phyloP scores from a whole-genome alignment of 164 flowering plant genomes.

The Stephania cephalantha region DNA sequence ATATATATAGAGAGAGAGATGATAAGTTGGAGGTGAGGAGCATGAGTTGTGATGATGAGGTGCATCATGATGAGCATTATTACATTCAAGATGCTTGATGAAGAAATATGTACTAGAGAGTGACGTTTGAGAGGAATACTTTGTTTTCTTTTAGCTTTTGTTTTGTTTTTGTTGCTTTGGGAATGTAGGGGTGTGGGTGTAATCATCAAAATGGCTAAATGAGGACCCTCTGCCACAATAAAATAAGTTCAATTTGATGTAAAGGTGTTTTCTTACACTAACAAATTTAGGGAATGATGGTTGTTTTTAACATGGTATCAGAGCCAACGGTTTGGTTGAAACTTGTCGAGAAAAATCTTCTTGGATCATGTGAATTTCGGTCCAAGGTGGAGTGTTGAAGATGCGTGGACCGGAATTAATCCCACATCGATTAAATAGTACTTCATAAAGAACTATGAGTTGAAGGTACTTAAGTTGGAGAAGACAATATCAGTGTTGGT shows the following conservation, averaged over 20 bases:
- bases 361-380: too few relatives aligned
- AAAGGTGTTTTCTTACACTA: not conserved
- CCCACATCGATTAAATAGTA: too few relatives aligned
- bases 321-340: too few relatives aligned
- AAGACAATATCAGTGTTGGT: too few relatives aligned
- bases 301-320: too few relatives aligned
- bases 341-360: too few relatives aligned
- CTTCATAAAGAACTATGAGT: too few relatives aligned
- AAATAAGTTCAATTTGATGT: not conserved
- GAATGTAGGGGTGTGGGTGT: not conserved
- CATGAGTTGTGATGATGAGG: conserved; percentile 2
- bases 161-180: not conserved
- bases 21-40: not conserved
- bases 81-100: not conserved
- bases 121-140: not conserved
- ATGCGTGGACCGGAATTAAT: too few relatives aligned
- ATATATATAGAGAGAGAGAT: not conserved
- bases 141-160: not conserved
- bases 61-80: not conserved
- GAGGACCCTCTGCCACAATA: not conserved
- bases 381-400: too few relatives aligned
- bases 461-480: too few relatives aligned
- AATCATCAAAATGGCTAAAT: not conserved
- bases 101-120: not conserved
- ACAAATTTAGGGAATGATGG: too few relatives aligned